Evolutionary conservation across 768 basidiomycete genomes (phyloP).

Genomic region (Hygrocybe coccinea): DNA sequence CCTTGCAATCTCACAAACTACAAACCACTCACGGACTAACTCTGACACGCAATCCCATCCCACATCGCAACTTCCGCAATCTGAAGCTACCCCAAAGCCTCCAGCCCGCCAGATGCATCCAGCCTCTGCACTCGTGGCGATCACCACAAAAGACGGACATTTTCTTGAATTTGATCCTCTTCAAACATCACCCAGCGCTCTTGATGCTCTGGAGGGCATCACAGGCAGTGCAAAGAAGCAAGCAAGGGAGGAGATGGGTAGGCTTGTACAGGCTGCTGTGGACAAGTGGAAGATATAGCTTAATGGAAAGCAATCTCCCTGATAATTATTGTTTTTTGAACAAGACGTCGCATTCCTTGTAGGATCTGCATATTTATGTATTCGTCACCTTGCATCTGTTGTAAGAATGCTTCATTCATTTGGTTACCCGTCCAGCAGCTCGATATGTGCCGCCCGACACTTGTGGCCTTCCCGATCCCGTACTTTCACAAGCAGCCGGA

Average conservation of each 20-base stretch:
- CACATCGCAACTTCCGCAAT: conserved; percentile 13
- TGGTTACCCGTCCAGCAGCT: conserved; percentile 23
- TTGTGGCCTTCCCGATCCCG: conserved; percentile 54
- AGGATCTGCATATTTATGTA: conserved; percentile 6
- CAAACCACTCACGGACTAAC: conserved; percentile 41
- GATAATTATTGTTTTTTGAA: conserved; percentile 7
- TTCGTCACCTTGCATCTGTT: not conserved
- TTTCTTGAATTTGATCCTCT: conserved; percentile 84
- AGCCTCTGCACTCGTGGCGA: conserved; percentile 60
- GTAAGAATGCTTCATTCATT: not conserved
- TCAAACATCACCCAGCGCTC: conserved; percentile 59
- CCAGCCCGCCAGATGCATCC: conserved; percentile 30
- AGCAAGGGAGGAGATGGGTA: conserved; percentile 69
- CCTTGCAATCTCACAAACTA: conserved; percentile 36
- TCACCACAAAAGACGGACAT: conserved; percentile 78
- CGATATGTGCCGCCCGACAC: conserved; percentile 49
- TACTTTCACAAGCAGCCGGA: conserved; percentile 52
- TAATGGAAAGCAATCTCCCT: conserved; percentile 16
- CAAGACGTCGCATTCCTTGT: not conserved
- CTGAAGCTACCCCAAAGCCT: conserved; percentile 11
- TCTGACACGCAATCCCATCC: conserved; percentile 31
- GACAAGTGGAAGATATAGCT: conserved; percentile 65
- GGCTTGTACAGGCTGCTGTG: conserved; percentile 66
- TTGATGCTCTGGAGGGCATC: conserved; percentile 75
- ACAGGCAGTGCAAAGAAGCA: conserved; percentile 80